A percentile compares a stretch with the other conserved stretches of the same genome.
Conservation (phyloP, 441 rosid genomes). For the Euphorbia celastroides region DNA sequence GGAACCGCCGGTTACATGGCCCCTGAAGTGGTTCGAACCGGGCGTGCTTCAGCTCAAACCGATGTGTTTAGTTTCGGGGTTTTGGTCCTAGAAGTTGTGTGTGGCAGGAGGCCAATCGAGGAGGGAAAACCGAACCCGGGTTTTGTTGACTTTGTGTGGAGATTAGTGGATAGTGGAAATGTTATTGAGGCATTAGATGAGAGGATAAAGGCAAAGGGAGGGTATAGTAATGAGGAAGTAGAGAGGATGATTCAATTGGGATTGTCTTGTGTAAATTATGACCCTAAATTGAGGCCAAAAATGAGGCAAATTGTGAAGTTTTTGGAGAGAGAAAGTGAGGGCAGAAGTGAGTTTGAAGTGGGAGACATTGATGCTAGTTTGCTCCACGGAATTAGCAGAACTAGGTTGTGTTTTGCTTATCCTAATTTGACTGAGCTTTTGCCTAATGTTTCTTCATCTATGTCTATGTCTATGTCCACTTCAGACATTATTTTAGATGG, state of each 20-base stretch:
- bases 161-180: conserved; percentile 40
- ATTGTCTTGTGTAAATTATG: conserved; percentile 52
- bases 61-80: conserved; percentile 61
- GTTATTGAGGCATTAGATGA: conserved; percentile 34
- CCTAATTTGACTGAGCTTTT: conserved; percentile 35
- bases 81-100: conserved; percentile 57
- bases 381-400: conserved; percentile 29
- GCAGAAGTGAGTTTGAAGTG: conserved; percentile 18
- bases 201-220: conserved; percentile 25
- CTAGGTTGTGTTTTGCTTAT: conserved; percentile 22
- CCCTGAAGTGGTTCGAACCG: conserved; percentile 53
- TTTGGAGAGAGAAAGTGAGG: conserved; percentile 36
- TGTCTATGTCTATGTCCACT: conserved; percentile 19
- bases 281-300: conserved; percentile 45
- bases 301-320: conserved; percentile 69
- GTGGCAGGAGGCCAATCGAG: conserved; percentile 67
- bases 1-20: conserved; percentile 72
- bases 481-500: conserved; percentile 30
- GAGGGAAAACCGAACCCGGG: conserved; percentile 51
- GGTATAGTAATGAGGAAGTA: conserved; percentile 31
- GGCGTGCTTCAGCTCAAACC: conserved; percentile 54
- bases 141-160: conserved; percentile 53
- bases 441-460: conserved; percentile 24
- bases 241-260: conserved; percentile 55
- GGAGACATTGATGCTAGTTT: conserved; percentile 31